Evolutionary conservation across 2,329 filamentous ascomycete species (phyloP).

Genomic region (Ceratocystiopsis sp.): DNA sequence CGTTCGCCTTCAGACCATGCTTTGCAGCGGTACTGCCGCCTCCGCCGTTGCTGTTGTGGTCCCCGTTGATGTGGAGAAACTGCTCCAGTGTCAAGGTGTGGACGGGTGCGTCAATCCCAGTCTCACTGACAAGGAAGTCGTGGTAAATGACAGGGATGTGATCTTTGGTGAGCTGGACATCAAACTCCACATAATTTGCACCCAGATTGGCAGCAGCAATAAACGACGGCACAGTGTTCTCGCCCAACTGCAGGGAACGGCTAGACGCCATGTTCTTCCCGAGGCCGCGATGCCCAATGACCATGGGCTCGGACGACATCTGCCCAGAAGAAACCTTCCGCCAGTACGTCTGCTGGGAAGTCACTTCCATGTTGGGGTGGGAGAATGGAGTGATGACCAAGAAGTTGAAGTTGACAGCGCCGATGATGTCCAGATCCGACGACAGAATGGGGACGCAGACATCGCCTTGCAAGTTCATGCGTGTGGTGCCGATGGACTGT

Average conservation of each 20-base stretch:
- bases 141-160: slow-evolving; percentile 97
- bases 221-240: slow-evolving; percentile 92
- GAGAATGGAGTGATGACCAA: slow-evolving; percentile 85
- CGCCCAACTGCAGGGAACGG: slow-evolving; percentile 80
- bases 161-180: slow-evolving; percentile 97
- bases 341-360: slow-evolving; percentile 87
- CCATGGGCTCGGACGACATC: slow-evolving; percentile 64
- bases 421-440: slow-evolving; percentile 75
- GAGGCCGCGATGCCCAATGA: slow-evolving; percentile 54
- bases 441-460: slow-evolving; percentile 83
- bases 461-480: slow-evolving; percentile 86
- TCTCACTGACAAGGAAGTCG: slow-evolving; percentile 94
- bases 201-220: slow-evolving; percentile 90
- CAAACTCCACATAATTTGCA: slow-evolving; percentile 57
- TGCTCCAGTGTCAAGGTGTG: slow-evolving; percentile 91
- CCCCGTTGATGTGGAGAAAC: slow-evolving; percentile 71
- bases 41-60: neutral
- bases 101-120: slow-evolving; percentile 89
- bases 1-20: neutral
- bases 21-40: slow-evolving; percentile 6
- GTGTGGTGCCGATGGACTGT: slow-evolving; percentile 62
- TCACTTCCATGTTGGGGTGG: slow-evolving; percentile 86
- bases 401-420: slow-evolving; percentile 93
- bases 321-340: slow-evolving; percentile 70
- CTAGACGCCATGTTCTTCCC: slow-evolving; percentile 80